Base-by-base conservation (phyloP, 1,284 basidiomycete genomes). In the Trichosporon asahii region DNA sequence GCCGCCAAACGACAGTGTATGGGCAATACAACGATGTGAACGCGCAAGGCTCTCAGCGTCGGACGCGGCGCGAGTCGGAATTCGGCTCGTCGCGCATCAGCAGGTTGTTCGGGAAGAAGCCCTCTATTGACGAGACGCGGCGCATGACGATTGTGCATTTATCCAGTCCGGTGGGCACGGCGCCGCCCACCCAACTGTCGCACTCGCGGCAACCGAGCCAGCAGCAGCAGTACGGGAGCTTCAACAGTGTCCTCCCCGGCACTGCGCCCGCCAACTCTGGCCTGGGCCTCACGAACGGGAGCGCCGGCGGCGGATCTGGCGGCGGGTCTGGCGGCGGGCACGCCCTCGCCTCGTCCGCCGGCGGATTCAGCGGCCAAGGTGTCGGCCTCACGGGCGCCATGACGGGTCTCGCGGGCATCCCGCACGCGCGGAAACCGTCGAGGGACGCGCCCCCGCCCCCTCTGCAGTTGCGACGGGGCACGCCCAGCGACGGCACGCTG, bases 101-200 rank as follows among this genome's bases (percentile, higher is more conserved):
- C 31, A 25, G 35, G 37, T n/a, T 40, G 23, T 64, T 44, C 49
- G 61, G 25, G 64, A 57, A 33, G 9, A 35, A 53, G 35, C 61
- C 63, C 21, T 25, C 33, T 37, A 25, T 53, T 11, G 46, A 64
- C 40, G 72, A 73, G 15, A 61, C 64, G 21, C 27, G 60, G 40
- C 68, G 61, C n/a, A 66, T 66, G 49, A 68, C 70, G 1, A 71
- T 71, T 25, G 63, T 64, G 23, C 69, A 71, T 68, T 68, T 73
- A 23, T 68, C 66, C 18, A n/a, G 60, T 8, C 72, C 72, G 9
- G 65, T 73, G 21, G 66, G 66, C 18, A 67, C 72, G 64, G 68
- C 23, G 66, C 70, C 37, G 70, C 69, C 15, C 31, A 68, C 9
- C 15, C 65, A 44, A 23, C 7, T 46, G 44, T n/a, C 15, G 3